Evolutionary conservation across 1,139 yeast genomes (phyloP).

Genomic region (Blastobotrys malaysiensis): DNA sequence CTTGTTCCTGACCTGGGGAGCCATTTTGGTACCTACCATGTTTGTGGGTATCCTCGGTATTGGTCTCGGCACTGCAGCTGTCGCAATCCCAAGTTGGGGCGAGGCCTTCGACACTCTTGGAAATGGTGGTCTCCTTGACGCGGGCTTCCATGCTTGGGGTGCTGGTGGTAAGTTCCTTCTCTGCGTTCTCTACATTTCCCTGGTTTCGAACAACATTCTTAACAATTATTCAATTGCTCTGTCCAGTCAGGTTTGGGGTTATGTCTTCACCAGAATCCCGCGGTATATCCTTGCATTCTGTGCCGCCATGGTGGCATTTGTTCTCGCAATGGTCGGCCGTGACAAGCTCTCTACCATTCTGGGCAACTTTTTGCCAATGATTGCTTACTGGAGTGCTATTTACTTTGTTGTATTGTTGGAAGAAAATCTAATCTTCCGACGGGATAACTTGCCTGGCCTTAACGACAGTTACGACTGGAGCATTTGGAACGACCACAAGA

Average conservation of each 20-base stretch:
- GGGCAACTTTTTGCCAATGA: constrained; percentile 89
- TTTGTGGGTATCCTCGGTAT: constrained; percentile 74
- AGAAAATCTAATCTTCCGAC: constrained; percentile 71
- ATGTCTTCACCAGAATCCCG: constrained; percentile 58
- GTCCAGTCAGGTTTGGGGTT: constrained; percentile 67
- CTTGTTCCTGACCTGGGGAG: constrained; percentile 59
- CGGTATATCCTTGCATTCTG: constrained; percentile 73
- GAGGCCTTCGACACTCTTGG: constrained; percentile 55
- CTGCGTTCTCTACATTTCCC: constrained; percentile 61
- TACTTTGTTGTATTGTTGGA: constrained; percentile 67
- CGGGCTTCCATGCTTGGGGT: constrained; percentile 70
- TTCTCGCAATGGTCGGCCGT: constrained; percentile 56
- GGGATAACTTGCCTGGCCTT: constrained; percentile 37
- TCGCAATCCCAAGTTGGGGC: constrained; percentile 51
- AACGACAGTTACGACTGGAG: constrained; percentile 43
- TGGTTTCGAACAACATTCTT: constrained; percentile 73
- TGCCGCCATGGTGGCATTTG: constrained; percentile 59
- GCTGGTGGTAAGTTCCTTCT: constrained; percentile 74
- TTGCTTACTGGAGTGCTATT: constrained; percentile 90
- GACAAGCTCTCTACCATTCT: constrained; percentile 68
- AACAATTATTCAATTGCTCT: constrained; percentile 84
- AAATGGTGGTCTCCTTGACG: constrained; percentile 70
- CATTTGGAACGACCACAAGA: constrained; percentile 54
- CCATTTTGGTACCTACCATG: constrained; percentile 65
- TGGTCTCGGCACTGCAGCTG: constrained; percentile 66